These are phyloP conservation scores for Rhodotorula glutinis DNA, from an alignment of 1,284 basidiomycete species.

Conservation along the genomic window DNA sequence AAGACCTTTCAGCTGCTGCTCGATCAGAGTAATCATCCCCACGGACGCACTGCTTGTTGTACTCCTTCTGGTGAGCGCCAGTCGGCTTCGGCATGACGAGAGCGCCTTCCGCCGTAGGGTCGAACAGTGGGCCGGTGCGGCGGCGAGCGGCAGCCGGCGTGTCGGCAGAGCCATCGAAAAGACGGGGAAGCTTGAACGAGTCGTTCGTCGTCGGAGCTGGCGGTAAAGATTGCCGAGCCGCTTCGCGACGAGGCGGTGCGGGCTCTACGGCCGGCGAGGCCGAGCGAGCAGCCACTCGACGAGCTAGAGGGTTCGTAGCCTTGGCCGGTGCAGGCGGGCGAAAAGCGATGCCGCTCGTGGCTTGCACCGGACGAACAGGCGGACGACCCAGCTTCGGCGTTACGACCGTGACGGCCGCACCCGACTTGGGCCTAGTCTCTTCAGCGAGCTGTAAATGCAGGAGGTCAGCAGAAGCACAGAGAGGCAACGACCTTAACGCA, in stretches of 20 bases:
- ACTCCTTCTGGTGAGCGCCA: slow-evolving; percentile 62
- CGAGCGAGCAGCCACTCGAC: not conserved
- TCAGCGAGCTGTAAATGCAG: no score
- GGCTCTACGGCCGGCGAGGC: not conserved
- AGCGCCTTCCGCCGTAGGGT: slow-evolving; percentile 70
- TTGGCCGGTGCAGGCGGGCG: slow-evolving; percentile 3
- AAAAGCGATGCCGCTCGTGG: not conserved
- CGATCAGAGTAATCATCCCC: not conserved
- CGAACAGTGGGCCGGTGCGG: slow-evolving; percentile 46
- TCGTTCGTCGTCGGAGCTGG: not conserved
- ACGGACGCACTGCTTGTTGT: slow-evolving; percentile 65
- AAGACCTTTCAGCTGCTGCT: slow-evolving; percentile 53
- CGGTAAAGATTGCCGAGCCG: not conserved
- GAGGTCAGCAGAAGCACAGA: no score
- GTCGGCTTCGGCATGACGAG: slow-evolving; percentile 81
- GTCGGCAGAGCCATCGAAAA: not conserved
- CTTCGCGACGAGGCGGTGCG: not conserved
- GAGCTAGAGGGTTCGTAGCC: slow-evolving; percentile 24
- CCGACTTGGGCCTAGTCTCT: no score
- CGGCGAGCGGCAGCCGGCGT: not conserved
- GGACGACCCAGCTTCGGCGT: not conserved
- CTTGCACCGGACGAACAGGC: not conserved
- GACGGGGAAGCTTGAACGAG: not conserved
- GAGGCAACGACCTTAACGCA: no score
- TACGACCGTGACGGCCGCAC: no score